Base-by-base conservation (phyloP, 176 grass and related monocot genomes). In the Bonia amplexicaulis region DNA sequence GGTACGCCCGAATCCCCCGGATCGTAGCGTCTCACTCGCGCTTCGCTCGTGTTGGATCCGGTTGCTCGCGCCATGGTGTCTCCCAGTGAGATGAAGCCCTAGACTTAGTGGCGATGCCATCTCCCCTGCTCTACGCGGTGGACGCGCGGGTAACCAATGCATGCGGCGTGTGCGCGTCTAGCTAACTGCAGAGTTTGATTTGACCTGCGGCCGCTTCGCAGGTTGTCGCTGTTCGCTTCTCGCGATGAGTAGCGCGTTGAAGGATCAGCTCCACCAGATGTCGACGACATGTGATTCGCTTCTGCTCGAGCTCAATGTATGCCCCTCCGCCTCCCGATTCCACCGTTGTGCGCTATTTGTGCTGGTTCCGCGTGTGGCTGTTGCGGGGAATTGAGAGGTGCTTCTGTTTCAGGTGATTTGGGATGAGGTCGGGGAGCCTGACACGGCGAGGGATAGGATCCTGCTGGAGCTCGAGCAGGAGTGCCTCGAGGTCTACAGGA, bases 361-460 rank as follows among this genome's bases (percentile, higher is more conserved):
- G 27, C 8, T 79, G 44, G 61, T 73, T 75, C 7, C 5, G 26
- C 66, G 7, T 51, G 13, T 33, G 15, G 13, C 62, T 16, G 68
- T 9, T 23, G 75, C 67, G 22, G 83, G 41, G 33, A 27, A 20
- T 64, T 83, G 74, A 79, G 55, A 62, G 8, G 0, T 66, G 4
- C 83, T 80, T 46, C 35, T 74, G 33, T 67, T 60, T 71, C 86
- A 98, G 93, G 82, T 91, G 61, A 95, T 95, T 69, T 98, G 95
- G 91, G 93, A 90, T 60, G 95, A 95, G 92, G 84, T 93, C 15
- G 95, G 95, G 11, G 91, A 95, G 85, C 90, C 85, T n/a, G 70
- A 88, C 74, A 42, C 60, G 5, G 83, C 85, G 70, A 93, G 91
- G 71, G 95, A 95, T 71, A 84, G 81, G 83, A 87, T 83, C 77